Base-by-base conservation (phyloP, 2,329 filamentous ascomycete species). In the Pseudogymnoascus sp. region DNA sequence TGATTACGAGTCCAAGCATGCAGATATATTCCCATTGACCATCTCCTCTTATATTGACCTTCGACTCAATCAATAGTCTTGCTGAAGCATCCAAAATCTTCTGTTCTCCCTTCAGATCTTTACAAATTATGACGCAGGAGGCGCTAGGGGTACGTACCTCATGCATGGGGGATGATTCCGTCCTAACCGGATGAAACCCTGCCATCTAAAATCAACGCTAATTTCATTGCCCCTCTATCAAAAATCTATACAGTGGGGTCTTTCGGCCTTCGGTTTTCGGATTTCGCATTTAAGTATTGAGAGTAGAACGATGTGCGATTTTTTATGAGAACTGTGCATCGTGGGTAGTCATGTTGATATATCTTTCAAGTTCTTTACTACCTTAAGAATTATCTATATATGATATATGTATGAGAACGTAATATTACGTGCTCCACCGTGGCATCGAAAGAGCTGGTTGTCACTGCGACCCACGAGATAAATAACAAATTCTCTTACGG, bases 201-300 rank as follows among this genome's bases (percentile, higher is more conserved):
- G 45, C n/a, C 45, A 12, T 23, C 13, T n/a, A 19, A 26, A 23
- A 12, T 12, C 30, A 45, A 26, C 45, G 26, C 23, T 52, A 12
- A n/a, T 52, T 30, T 7, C 10, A 26, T 6, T 15, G 45, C 26
- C 45, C 45, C 45, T 12, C 45, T 15, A 52, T 52, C 45, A 52
- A 52, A 48, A 52, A 52, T 52, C n/a, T 52, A 52, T 52, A 52
- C 45, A 18, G 45, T 52, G 45, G 45, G 8, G 45, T 19, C 4
- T 30, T 12, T 52, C 41, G 45, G 45, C 4, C 23, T 52, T 52
- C 45, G 45, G 26, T 52, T 13, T 52, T 52, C 45, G 45, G 45
- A 18, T 9, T 52, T 52, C 26, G 26, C 45, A 30, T 2, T 30
- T 30, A 52, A 48, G 23, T 15, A 28, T 10, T 3, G 8, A 10